These are phyloP conservation scores for Tulasnella sp. DNA, from an alignment of 768 basidiomycete species.

Conservation along the genomic window DNA sequence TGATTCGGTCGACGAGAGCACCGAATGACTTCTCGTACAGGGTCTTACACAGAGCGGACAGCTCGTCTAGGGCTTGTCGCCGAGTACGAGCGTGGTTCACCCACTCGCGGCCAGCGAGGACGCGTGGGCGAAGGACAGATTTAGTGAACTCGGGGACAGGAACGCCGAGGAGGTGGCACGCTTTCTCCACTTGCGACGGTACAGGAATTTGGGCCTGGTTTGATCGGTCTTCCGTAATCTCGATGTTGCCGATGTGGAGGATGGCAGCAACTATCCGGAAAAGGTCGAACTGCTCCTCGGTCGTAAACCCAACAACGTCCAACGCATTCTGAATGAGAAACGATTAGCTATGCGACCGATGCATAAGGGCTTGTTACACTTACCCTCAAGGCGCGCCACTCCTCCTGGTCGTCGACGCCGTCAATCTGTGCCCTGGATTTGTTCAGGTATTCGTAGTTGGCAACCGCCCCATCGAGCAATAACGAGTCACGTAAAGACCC, in stretches of 20 bases:
- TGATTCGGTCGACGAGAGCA: slow-evolving; percentile 85
- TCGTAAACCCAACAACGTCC: slow-evolving; percentile 77
- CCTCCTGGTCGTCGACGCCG: slow-evolving; percentile 81
- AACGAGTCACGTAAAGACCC: slow-evolving; percentile 58
- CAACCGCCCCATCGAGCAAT: slow-evolving; percentile 58
- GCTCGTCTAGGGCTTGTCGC: slow-evolving; percentile 86
- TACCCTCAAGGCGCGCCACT: slow-evolving; percentile 74
- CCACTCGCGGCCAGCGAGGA: slow-evolving; percentile 93
- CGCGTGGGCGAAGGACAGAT: slow-evolving; percentile 76
- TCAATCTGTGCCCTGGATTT: slow-evolving; percentile 86
- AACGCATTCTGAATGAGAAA: slow-evolving; percentile 48
- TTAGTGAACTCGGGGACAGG: slow-evolving; percentile 78
- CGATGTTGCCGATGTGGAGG: slow-evolving; percentile 90
- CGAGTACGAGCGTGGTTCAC: slow-evolving; percentile 84
- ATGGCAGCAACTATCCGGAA: slow-evolving; percentile 91
- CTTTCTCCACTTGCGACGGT: slow-evolving; percentile 45
- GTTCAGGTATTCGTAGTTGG: slow-evolving; percentile 84
- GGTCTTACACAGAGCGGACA: slow-evolving; percentile 83
- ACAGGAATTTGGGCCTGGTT: slow-evolving; percentile 51
- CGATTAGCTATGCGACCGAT: background rate
- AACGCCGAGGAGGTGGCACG: slow-evolving; percentile 84
- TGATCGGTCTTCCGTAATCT: slow-evolving; percentile 60
- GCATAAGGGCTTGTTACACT: slow-evolving; percentile 17
- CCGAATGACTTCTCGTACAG: slow-evolving; percentile 97
- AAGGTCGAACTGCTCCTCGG: slow-evolving; percentile 75